Base-by-base conservation (phyloP, 352 stramenopile species). In the Globisporangium middletonii region DNA sequence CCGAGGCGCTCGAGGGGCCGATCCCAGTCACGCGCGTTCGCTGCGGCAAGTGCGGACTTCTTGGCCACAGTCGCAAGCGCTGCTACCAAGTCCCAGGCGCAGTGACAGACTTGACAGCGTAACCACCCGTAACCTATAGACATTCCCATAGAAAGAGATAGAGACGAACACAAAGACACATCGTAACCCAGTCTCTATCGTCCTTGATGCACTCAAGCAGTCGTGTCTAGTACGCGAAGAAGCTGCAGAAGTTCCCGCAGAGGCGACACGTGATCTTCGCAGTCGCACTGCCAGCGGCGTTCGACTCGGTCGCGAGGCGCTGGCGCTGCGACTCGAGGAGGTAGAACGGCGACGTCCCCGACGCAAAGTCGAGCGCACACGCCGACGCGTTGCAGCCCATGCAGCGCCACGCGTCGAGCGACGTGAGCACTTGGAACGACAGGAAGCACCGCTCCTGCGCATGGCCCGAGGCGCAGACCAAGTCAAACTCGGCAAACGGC, bases 391-490 rank as follows among this genome's bases (percentile, higher is more conserved):
- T 79, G 42, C 83, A 94, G 43, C 81, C 79, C 76, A 90, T 82
- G 62, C 83, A 94, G 52, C 92, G 92, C 81, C 81, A 94, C 43
- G 78, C 69, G 50, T 88, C 77, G 69, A 88, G 83, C 2, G 74
- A 73, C 27, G 73, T 57, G 27, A 94, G 69, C 11, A 75, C 75
- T 53, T 75, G 72, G 43, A 91, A 91, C 33, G 79, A 92, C 23
- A 92, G 57, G 43, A 92, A 94, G 51, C 83, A 92, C 13, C 83
- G 71, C 45, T 92, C 80, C 48, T 89, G 64, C n/a, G 71, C 62
- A 59, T 94, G 83, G 4, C 76, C 72, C 3, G 75, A 71, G 28
- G 70, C 67, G 53, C 83, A 94, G 18, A 65, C 65, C 33, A 85
- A 63, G 49, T 84, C 75, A 5, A 90, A 68, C 52, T 92, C 79